Percentiles rank a stretch among this genome's conserved stretches.
phyloP scores from a whole-genome alignment of 2,329 filamentous ascomycete genomes.

The Didymella arachidicola region DNA sequence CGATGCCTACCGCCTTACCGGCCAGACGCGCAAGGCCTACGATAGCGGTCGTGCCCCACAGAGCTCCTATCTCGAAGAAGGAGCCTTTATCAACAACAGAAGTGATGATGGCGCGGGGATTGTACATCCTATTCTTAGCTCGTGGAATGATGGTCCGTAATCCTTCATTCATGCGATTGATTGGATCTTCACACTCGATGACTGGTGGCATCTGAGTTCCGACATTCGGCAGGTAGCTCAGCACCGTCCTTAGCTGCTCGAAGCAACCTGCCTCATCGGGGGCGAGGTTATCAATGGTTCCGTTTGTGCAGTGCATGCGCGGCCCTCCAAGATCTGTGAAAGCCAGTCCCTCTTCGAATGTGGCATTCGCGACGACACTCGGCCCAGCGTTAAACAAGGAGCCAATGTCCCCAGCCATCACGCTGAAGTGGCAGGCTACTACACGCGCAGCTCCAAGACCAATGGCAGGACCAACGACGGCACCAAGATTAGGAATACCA shows the following conservation, averaged over 20 bases:
- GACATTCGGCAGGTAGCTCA: slow-evolving; percentile 66
- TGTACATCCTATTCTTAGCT: slow-evolving; percentile 66
- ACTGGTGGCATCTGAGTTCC: slow-evolving; percentile 64
- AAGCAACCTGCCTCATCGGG: slow-evolving; percentile 68
- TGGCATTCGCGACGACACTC: slow-evolving; percentile 68
- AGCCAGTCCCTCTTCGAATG: slow-evolving; percentile 68
- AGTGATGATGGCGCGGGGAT: slow-evolving; percentile 64
- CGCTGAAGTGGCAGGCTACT: slow-evolving; percentile 69
- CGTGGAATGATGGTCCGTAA: slow-evolving; percentile 66
- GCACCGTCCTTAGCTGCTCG: slow-evolving; percentile 64
- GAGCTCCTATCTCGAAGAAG: slow-evolving; percentile 70
- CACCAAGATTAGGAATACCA: slow-evolving; percentile 70
- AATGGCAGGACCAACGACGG: slow-evolving; percentile 69
- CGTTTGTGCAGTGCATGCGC: slow-evolving; percentile 68
- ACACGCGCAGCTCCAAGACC: slow-evolving; percentile 69
- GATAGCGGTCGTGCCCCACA: slow-evolving; percentile 70
- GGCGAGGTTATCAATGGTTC: slow-evolving; percentile 71
- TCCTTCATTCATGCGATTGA: slow-evolving; percentile 57
- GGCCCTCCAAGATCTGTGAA: slow-evolving; percentile 68
- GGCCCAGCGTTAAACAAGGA: slow-evolving; percentile 70
- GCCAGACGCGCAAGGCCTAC: slow-evolving; percentile 66
- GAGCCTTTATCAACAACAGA: slow-evolving; percentile 63
- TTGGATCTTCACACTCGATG: slow-evolving; percentile 57
- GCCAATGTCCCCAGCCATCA: slow-evolving; percentile 70
- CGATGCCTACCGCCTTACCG: slow-evolving; percentile 65